Percentiles rank a stretch among this genome's conserved stretches.
Evolutionary conservation across 2,329 filamentous ascomycete species (phyloP).

Genomic region (Albifimbria verrucaria): DNA sequence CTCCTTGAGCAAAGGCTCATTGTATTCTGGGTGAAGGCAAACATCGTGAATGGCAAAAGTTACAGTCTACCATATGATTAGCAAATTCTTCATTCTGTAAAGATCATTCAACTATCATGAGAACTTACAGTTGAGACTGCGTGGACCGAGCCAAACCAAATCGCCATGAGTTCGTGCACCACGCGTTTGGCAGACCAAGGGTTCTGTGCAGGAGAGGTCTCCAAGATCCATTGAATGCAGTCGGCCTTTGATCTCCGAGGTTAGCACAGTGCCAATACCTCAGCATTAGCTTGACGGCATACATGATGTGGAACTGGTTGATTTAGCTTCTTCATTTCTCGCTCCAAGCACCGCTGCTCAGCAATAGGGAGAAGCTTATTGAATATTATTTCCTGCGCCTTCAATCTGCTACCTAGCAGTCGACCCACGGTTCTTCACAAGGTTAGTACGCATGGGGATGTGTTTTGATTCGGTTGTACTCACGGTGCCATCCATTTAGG

Average conservation of each 20-base stretch:
- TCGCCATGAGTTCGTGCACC: slow-evolving; percentile 9
- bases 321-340: neutral
- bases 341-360: neutral
- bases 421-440: no score
- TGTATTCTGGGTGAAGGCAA: neutral
- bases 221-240: slow-evolving; percentile 10
- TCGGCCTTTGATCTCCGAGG: no score
- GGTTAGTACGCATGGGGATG: no score
- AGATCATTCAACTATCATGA: no score
- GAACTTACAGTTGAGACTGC: slow-evolving; percentile 6
- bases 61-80: no score
- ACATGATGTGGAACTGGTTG: neutral
- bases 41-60: neutral
- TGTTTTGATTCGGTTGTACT: no score
- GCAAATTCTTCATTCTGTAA: no score
- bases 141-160: slow-evolving; percentile 11
- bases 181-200: slow-evolving; percentile 7
- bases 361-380: neutral
- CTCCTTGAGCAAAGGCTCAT: neutral
- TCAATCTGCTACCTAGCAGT: neutral
- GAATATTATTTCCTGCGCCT: neutral
- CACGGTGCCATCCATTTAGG: neutral
- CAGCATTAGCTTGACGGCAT: neutral
- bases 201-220: slow-evolving; percentile 6
- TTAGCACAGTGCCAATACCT: neutral